phyloP scores from a whole-genome alignment of 2,329 filamentous ascomycete genomes.

The Neonectria magnoliae region DNA sequence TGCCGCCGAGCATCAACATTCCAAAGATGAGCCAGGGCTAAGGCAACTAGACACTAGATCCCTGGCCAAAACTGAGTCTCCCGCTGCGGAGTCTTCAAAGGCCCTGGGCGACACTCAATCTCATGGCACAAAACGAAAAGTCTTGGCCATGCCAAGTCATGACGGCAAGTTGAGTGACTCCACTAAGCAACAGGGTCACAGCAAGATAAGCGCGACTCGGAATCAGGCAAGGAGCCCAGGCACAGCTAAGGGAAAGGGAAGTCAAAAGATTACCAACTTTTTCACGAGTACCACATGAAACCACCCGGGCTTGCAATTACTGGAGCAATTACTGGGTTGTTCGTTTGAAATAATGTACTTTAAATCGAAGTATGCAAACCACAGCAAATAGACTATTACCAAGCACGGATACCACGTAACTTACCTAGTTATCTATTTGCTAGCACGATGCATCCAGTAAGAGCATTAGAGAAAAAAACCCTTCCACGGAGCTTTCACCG shows the following conservation, averaged over 20 bases:
- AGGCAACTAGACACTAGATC: neutral
- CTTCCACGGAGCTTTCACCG: neutral
- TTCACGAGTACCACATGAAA: constrained; percentile 58
- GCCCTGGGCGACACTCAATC: neutral
- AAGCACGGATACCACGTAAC: no score
- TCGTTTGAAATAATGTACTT: no score
- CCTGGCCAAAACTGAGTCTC: neutral
- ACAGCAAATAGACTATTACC: no score
- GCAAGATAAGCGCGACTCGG: constrained; percentile 53
- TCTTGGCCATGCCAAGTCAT: constrained; percentile 22
- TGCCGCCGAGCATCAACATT: constrained; percentile 36
- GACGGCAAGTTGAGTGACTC: constrained; percentile 40
- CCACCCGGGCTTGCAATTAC: no score
- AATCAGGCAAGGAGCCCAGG: constrained; percentile 62
- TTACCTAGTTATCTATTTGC: no score
- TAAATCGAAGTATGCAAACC: no score
- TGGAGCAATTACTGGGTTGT: no score
- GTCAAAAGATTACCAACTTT: constrained; percentile 82
- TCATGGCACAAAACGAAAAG: constrained; percentile 39
- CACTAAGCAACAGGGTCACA: constrained; percentile 20
- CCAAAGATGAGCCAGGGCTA: neutral
- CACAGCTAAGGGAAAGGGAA: constrained; percentile 70
- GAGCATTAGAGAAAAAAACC: no score
- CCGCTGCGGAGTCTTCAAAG: neutral
- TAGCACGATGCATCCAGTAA: no score